Evolutionary conservation across 768 basidiomycete genomes (phyloP).

Genomic region (Phylloporus sp.): DNA sequence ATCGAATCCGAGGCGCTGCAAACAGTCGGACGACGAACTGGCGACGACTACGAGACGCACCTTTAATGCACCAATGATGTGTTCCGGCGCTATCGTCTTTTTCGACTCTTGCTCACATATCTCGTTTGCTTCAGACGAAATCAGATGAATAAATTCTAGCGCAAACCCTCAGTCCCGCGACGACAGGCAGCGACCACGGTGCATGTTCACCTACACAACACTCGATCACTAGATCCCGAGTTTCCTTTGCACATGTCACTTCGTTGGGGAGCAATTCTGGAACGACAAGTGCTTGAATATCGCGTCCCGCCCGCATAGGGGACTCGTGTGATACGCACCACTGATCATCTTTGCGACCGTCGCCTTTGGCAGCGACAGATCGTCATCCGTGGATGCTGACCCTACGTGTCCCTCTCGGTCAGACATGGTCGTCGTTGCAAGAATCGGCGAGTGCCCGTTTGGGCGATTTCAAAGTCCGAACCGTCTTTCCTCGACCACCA

Average conservation of each 20-base stretch:
- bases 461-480: slow-evolving; percentile 38
- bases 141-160: slow-evolving; percentile 94
- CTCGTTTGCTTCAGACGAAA: slow-evolving; percentile 96
- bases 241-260: slow-evolving; percentile 89
- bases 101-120: slow-evolving; percentile 97
- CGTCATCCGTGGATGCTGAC: slow-evolving; percentile 74
- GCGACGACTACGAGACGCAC: slow-evolving; percentile 36
- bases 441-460: slow-evolving; percentile 6
- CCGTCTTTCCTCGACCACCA: slow-evolving; percentile 1
- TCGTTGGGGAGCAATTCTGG: slow-evolving; percentile 87
- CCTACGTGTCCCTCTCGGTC: slow-evolving; percentile 78
- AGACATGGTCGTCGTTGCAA: slow-evolving; percentile 54
- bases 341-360: slow-evolving; percentile 96
- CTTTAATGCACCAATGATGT: slow-evolving; percentile 88
- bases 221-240: slow-evolving; percentile 93
- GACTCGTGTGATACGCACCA: slow-evolving; percentile 43
- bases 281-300: slow-evolving; percentile 6
- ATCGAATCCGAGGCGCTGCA: slow-evolving; percentile 87
- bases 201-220: slow-evolving; percentile 94
- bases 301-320: slow-evolving; percentile 1
- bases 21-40: slow-evolving; percentile 7
- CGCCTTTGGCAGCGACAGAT: slow-evolving; percentile 92
- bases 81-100: slow-evolving; percentile 98
- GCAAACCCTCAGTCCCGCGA: slow-evolving; percentile 12
- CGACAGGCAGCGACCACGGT: slow-evolving; percentile 1